These are phyloP conservation scores for Lyophyllum atratum DNA, from an alignment of 768 basidiomycete species.

Conservation along the genomic window DNA sequence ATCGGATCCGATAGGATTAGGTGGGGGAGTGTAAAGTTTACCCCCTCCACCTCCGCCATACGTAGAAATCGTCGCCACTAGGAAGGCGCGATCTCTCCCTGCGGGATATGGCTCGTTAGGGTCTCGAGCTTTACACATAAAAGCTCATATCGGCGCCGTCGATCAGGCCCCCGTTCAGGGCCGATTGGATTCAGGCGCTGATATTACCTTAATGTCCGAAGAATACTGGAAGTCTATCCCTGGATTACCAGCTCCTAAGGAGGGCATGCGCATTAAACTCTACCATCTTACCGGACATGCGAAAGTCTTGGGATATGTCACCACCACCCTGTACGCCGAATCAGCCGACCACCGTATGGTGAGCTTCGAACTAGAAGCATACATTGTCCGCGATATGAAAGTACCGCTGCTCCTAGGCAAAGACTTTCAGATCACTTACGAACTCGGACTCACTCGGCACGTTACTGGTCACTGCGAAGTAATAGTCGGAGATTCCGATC, in stretches of 20 bases:
- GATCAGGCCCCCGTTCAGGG: background rate
- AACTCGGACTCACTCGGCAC: constrained; percentile 1
- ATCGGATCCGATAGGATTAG: no score
- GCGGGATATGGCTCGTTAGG: background rate
- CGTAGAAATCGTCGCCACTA: background rate
- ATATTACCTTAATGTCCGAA: background rate
- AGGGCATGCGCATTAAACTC: background rate
- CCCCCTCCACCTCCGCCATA: background rate
- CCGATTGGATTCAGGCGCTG: background rate
- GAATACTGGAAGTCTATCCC: background rate
- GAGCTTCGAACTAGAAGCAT: constrained; percentile 27
- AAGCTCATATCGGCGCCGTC: background rate
- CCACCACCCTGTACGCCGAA: background rate
- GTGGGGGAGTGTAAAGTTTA: no score
- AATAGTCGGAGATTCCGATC: background rate
- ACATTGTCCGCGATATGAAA: constrained; percentile 30
- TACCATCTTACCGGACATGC: background rate
- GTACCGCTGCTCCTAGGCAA: constrained; percentile 32
- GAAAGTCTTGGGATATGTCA: background rate
- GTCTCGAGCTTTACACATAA: background rate
- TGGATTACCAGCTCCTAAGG: background rate
- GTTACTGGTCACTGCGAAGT: constrained; percentile 12
- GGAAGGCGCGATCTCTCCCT: background rate
- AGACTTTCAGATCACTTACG: constrained; percentile 33
- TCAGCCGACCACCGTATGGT: constrained; percentile 8